phyloP scores from a whole-genome alignment of 495 filamentous ascomycete genomes.

The Hapsidospora chrysogenum region DNA sequence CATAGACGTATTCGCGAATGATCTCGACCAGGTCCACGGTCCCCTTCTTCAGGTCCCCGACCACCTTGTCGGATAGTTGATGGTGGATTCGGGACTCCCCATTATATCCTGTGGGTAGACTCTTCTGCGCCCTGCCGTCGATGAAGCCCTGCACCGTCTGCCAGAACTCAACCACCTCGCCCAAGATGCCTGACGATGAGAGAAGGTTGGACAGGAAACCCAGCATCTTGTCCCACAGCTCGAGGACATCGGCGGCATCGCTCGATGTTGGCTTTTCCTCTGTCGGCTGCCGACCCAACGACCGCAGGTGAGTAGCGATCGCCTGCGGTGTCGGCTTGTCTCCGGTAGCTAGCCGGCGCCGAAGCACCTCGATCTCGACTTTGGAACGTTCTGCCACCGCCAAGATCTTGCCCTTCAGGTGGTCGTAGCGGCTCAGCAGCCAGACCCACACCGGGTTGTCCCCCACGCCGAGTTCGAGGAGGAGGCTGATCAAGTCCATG shows the following conservation, averaged over 20 bases:
- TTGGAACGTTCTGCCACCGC: slow-evolving; percentile 64
- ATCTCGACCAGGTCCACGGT: slow-evolving; percentile 64
- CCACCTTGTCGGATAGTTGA: slow-evolving; percentile 53
- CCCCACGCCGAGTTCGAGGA: slow-evolving; percentile 81
- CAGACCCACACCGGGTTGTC: slow-evolving; percentile 95
- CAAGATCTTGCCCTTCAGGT: slow-evolving; percentile 68
- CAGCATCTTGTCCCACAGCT: slow-evolving; percentile 78
- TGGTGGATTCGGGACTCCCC: slow-evolving; percentile 74
- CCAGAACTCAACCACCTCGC: slow-evolving; percentile 87
- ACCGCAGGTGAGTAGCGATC: slow-evolving; percentile 55
- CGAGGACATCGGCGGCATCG: slow-evolving; percentile 61
- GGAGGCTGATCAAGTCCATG: slow-evolving; percentile 73
- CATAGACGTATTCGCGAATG: slow-evolving; percentile 58
- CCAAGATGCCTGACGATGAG: slow-evolving; percentile 58
- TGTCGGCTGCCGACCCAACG: slow-evolving; percentile 44
- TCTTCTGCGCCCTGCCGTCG: slow-evolving; percentile 64
- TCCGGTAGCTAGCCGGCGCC: slow-evolving; percentile 56
- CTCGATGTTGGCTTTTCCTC: slow-evolving; percentile 36
- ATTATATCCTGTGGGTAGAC: slow-evolving; percentile 68
- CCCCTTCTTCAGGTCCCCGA: slow-evolving; percentile 57
- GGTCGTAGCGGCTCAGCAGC: slow-evolving; percentile 76
- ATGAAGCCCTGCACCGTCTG: slow-evolving; percentile 83
- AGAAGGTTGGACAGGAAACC: slow-evolving; percentile 57
- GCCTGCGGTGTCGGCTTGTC: slow-evolving; percentile 52
- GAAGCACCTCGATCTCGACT: slow-evolving; percentile 80